Evolutionary conservation across 2,329 filamentous ascomycete genomes (phyloP).

Genomic region (Emergomyces orientalis): DNA sequence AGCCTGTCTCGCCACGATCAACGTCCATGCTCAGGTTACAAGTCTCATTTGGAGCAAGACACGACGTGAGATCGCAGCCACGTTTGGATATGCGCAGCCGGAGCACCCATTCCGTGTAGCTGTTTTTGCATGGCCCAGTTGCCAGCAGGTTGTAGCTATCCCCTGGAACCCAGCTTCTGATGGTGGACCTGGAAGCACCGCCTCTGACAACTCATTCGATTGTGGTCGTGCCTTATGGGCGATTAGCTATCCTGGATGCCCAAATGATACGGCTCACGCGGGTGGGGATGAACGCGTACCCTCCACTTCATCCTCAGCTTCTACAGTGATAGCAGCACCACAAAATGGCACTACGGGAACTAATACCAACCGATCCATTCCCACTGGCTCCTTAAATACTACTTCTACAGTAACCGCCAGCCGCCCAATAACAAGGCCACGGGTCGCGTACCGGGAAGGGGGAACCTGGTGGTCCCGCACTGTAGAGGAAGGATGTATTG

Average conservation of each 20-base stretch:
- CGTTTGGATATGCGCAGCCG: constrained; percentile 86
- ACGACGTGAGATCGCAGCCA: constrained; percentile 78
- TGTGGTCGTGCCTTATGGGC: constrained; percentile 62
- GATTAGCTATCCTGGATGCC: constrained; percentile 68
- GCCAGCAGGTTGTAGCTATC: constrained; percentile 72
- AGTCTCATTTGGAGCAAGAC: constrained; percentile 83
- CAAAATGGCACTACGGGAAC: not conserved
- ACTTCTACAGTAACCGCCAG: not conserved
- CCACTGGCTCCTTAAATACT: not conserved
- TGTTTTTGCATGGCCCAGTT: constrained; percentile 90
- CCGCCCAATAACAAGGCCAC: not conserved
- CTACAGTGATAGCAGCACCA: not conserved
- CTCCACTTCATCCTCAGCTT: not conserved
- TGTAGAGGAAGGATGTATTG: constrained; percentile 68
- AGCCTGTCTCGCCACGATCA: constrained; percentile 76
- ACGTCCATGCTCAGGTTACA: constrained; percentile 87
- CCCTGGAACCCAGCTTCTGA: constrained; percentile 60
- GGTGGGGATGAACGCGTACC: not conserved
- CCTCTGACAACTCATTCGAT: constrained; percentile 23
- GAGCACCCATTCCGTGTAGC: constrained; percentile 84
- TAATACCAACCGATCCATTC: not conserved
- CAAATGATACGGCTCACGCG: constrained; percentile 27
- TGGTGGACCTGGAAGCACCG: constrained; percentile 21
- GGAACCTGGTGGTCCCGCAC: constrained; percentile 49
- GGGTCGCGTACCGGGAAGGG: constrained; percentile 38